Percentiles rank a stretch among this genome's conserved stretches.
These are phyloP conservation scores for Trametes sp. DNA, from an alignment of 1,284 basidiomycete species.

Conservation along the genomic window DNA sequence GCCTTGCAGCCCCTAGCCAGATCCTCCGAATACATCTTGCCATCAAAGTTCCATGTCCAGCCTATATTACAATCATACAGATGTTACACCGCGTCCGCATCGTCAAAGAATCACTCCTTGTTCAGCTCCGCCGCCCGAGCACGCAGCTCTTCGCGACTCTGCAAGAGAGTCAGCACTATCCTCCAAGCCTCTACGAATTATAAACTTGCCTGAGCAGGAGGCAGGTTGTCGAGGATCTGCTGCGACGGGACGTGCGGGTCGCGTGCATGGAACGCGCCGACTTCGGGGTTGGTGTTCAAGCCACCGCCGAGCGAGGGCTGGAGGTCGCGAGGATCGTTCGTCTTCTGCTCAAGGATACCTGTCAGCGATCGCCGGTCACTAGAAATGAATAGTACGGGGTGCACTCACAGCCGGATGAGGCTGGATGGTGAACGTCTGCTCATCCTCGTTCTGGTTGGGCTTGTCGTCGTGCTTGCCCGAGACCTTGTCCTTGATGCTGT, in stretches of 20 bases:
- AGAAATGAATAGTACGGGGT: neutral
- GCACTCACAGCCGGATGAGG: conserved; percentile 59
- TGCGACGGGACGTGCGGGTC: conserved; percentile 51
- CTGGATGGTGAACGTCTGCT: conserved; percentile 52
- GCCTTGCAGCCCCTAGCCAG: too few relatives aligned
- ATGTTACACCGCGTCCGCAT: neutral
- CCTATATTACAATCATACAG: conserved; percentile 4
- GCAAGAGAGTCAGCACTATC: neutral
- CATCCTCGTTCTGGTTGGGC: conserved; percentile 25
- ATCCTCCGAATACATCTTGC: too few relatives aligned
- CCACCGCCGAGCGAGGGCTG: conserved; percentile 48
- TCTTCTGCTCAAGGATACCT: conserved; percentile 45
- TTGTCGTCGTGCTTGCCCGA: conserved; percentile 17
- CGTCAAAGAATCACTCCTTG: conserved; percentile 10
- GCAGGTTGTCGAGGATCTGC: conserved; percentile 36
- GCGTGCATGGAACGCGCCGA: conserved; percentile 49
- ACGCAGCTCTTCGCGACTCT: conserved; percentile 43
- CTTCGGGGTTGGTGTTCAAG: conserved; percentile 43
- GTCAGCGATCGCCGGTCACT: too few relatives aligned
- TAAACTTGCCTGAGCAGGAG: conserved; percentile 38
- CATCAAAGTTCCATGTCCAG: too few relatives aligned
- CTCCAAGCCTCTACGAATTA: neutral
- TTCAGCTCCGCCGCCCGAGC: conserved; percentile 43
- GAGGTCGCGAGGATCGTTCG: conserved; percentile 59
- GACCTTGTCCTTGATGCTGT: conserved; percentile 33